Conservation (phyloP, 73 alveolate genomes). For the Tetrahymena malaccensis region DNA sequence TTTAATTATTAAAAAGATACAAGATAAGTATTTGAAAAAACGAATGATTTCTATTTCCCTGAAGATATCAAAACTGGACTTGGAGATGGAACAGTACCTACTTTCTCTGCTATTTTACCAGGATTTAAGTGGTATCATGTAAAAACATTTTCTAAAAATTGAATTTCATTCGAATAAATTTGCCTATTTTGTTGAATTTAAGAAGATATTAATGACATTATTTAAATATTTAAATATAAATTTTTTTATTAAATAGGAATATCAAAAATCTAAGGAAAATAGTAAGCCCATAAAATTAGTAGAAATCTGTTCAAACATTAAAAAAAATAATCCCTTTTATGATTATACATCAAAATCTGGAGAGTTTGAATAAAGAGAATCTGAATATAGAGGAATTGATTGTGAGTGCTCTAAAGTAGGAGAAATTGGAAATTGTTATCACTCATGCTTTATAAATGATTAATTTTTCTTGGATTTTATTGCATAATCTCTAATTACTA, state of each 20-base stretch:
- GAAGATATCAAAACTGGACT: not conserved
- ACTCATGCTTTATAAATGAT: conserved; percentile 23
- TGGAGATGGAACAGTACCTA: conserved; percentile 11
- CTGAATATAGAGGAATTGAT: conserved; percentile 14
- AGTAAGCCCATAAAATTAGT: conserved; percentile 4
- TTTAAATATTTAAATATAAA: not conserved
- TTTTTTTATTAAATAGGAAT: not conserved
- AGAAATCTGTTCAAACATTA: conserved; percentile 1
- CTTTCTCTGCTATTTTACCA: conserved; percentile 26
- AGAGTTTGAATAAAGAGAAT: not conserved
- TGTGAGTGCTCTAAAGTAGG: conserved; percentile 13
- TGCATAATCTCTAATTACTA: not conserved
- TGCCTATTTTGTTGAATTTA: too few species aligned
- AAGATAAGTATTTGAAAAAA: not conserved
- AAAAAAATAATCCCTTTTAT: conserved; percentile 1
- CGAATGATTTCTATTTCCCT: conserved; percentile 13
- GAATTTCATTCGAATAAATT: too few species aligned
- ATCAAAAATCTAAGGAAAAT: not conserved
- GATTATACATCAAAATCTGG: not conserved
- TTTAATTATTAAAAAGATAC: conserved; percentile 4
- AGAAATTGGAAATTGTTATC: conserved; percentile 11
- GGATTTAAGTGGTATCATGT: conserved; percentile 20
- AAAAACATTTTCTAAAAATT: not conserved
- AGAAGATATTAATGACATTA: too few species aligned
- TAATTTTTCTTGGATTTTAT: not conserved